Base-by-base conservation (phyloP, 768 basidiomycete species). In the Boletus rubroflammeus region DNA sequence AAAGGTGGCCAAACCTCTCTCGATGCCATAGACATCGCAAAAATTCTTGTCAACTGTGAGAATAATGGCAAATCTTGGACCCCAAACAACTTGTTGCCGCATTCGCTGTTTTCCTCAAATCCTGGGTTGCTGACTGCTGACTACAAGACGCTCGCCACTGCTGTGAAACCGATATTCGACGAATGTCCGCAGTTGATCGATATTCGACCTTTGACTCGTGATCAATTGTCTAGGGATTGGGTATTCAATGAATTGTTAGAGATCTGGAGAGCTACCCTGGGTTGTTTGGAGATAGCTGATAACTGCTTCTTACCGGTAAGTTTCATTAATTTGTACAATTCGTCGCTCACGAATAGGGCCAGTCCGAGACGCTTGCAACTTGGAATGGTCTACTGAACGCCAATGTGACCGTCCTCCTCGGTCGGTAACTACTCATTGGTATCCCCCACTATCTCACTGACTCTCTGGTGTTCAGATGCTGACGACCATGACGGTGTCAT, bases 331-430 rank as follows among this genome's bases (percentile, higher is more conserved):
- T 40, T 10, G 31, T 11, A 23, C 25, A 45, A 23, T 56, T 51
- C 45, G 14, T 41, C 15, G 47, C 44, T 52, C 43, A 52, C 43
- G 40, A 48, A 19, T 47, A n/a, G 36, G 48, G 23, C 35, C 47
- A 83, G 78, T 57, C 61, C 1, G 80, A 82, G 55, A 68, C 86
- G 4, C 61, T 79, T 7, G 73, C 72, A 14, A 75, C 82, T 8
- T 90, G 86, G 87, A 71, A 76, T 35, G 78, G 79, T 39, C 65
- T 90, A 31, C 58, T 88, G 36, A 75, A 73, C 47, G 75, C 78
- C 3, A 79, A 80, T 31, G 75, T 82, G 15, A 62, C 73, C 0
- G 62, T 68, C 47, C 67, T 81, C 6, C 71, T 81, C 68, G 82
- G 85, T 85, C 72, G 76, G 84, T 83, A 21, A 36, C 21, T 35